Evolutionary conservation across 176 grass and related monocot species (phyloP), one percentile per base, ranked within the genome.

Genomic region (Hsuehochloa calcarea): DNA sequence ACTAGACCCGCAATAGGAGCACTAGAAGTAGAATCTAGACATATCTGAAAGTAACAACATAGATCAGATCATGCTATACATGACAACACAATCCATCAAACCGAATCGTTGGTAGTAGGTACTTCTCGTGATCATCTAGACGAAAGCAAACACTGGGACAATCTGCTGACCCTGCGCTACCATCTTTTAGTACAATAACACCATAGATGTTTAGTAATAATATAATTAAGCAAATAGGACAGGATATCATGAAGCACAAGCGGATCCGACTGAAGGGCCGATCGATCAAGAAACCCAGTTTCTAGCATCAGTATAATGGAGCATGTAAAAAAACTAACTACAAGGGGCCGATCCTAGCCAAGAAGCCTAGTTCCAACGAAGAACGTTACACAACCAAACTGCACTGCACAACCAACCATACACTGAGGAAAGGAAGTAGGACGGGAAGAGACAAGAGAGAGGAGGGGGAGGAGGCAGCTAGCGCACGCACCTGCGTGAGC

Each of bases 401-500:
- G 31, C 31, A 8, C 51, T 54, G 20, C 50, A 52, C 16, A 19
- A 6, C 50, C 50, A 52, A 19, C 50, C 50, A 52, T 52, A 52
- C 51, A 54, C 20, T 12, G 51, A 16, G 16, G 17, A 54, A 19
- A 54, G 51, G 16, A 50, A 15, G 17, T 17, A 51, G 15, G 16
- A 51, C 5, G 16, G 1, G 6, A 13, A 51, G 10, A 78, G 35
- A 39, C 3, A 10, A 23, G 49, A 51, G 49, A 5, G 67, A 34
- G 74, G 20, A 58, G 34, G 20, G 1, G 10, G n/a, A 34, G 1
- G 31, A 34, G 31, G 31, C 31, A 34, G 31, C 31, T 34, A 34
- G 70, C 44, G 34, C 58, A 38, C 77, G 59, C 11, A 82, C 86
- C 86, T 88, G 79, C 31, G 79, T 56, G 61, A 8, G 45, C 22